Evolutionary conservation across 23 red algal species (phyloP).

Genomic region (Gracilaria gracilis): DNA sequence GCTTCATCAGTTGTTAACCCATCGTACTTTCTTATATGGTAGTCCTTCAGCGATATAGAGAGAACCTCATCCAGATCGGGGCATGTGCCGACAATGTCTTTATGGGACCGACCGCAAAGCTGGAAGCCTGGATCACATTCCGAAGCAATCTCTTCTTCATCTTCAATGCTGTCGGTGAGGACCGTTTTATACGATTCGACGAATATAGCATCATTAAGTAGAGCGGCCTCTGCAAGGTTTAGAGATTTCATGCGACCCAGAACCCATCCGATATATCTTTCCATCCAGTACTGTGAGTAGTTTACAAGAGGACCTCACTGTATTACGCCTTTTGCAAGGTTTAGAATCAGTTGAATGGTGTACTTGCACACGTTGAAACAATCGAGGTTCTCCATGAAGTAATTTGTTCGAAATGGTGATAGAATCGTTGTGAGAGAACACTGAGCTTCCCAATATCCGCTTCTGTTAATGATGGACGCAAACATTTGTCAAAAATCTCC

Average conservation of each 20-base stretch:
- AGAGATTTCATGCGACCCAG: background rate
- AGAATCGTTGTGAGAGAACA: background rate
- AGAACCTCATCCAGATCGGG: background rate
- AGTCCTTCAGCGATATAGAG: background rate
- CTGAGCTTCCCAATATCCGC: slow-evolving; percentile 16
- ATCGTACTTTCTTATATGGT: slow-evolving; percentile 14
- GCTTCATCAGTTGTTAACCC: background rate
- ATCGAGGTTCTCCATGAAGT: background rate
- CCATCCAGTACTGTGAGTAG: slow-evolving; percentile 33
- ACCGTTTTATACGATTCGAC: slow-evolving; percentile 5
- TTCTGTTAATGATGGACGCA: background rate
- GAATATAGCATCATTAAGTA: slow-evolving; percentile 9
- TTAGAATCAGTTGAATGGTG: slow-evolving; percentile 5
- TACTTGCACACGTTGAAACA: background rate
- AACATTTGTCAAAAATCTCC: slow-evolving; percentile 18
- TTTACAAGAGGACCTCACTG: background rate
- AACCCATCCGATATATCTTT: slow-evolving; percentile 25
- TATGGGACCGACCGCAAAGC: background rate
- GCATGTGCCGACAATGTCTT: background rate
- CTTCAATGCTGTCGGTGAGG: background rate
- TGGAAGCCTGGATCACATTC: background rate
- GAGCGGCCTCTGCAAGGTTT: background rate
- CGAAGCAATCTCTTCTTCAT: background rate
- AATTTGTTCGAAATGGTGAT: slow-evolving; percentile 1
- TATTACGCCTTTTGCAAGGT: background rate